Conservation (phyloP, 371 early-diverging fungal genomes). For the Syncephalis plumigaleata region DNA sequence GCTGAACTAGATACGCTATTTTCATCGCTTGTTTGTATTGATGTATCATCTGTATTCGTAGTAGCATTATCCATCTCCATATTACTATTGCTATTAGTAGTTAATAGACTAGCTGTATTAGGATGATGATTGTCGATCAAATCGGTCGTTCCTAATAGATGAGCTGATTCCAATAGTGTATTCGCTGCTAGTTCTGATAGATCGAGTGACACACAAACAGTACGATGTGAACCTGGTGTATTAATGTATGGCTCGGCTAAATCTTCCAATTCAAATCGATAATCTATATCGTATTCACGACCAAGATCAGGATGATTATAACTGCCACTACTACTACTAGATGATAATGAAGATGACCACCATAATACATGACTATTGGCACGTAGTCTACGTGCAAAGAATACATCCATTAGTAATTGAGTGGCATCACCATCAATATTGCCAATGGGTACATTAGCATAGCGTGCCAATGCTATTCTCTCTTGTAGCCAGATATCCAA, state of each 20-base stretch:
- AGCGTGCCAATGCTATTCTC: conserved; percentile 56
- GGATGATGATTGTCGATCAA: neutral
- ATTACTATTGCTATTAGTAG: neutral
- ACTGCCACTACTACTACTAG: too few relatives aligned
- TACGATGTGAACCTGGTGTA: conserved; percentile 50
- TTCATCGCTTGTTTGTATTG: conserved; percentile 3
- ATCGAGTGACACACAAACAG: conserved; percentile 71
- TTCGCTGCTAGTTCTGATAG: conserved; percentile 68
- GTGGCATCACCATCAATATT: conserved; percentile 71
- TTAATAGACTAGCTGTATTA: neutral
- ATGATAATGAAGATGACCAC: conserved; percentile 63
- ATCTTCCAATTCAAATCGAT: conserved; percentile 24
- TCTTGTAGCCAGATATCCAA: conserved; percentile 54
- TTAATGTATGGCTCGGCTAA: conserved; percentile 49
- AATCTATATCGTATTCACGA: conserved; percentile 72
- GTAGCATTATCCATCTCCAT: neutral
- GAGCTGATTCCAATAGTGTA: conserved; percentile 18
- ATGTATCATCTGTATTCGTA: neutral
- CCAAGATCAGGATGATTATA: conserved; percentile 68
- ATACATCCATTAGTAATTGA: conserved; percentile 63
- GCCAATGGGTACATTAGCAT: conserved; percentile 77
- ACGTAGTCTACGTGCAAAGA: conserved; percentile 59
- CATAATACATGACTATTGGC: conserved; percentile 69
- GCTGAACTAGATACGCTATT: conserved; percentile 36
- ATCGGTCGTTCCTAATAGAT: neutral